phyloP scores from a whole-genome alignment of 352 stramenopile species.

The Globisporangium abappressorium region DNA sequence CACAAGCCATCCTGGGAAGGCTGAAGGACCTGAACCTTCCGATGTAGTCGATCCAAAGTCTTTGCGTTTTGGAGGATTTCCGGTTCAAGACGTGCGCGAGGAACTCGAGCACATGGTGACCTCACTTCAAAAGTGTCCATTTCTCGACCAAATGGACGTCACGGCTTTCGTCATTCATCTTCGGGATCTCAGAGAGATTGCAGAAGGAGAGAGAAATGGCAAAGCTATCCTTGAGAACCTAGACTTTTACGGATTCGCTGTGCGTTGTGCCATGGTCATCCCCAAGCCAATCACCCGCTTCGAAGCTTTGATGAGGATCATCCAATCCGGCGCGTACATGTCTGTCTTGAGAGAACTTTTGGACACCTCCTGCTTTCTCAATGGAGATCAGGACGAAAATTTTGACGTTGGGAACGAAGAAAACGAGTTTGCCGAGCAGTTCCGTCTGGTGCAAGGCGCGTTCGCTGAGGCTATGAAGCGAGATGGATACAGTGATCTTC shows the following conservation, averaged over 20 bases:
- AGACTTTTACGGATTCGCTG: constrained; percentile 40
- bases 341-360: constrained; percentile 38
- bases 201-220: constrained; percentile 16
- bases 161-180: constrained; percentile 46
- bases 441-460: constrained; percentile 34
- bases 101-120: constrained; percentile 33
- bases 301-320: constrained; percentile 38
- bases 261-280: constrained; percentile 48
- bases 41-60: constrained; percentile 4
- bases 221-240: constrained; percentile 18
- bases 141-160: constrained; percentile 57
- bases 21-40: neutral
- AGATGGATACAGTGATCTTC: constrained; percentile 21
- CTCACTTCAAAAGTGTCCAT: constrained; percentile 53
- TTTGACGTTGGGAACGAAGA: constrained; percentile 6
- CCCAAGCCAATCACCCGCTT: constrained; percentile 33
- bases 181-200: constrained; percentile 32
- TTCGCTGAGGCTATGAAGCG: constrained; percentile 37
- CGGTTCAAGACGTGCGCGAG: constrained; percentile 16
- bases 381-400: constrained; percentile 5
- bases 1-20: neutral
- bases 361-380: constrained; percentile 32
- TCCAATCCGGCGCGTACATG: constrained; percentile 40
- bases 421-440: constrained; percentile 30
- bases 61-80: constrained; percentile 23